Percentiles rank a stretch among this genome's conserved stretches.
phyloP scores from a whole-genome alignment of 1,139 yeast species.

The Spathaspora sp. region DNA sequence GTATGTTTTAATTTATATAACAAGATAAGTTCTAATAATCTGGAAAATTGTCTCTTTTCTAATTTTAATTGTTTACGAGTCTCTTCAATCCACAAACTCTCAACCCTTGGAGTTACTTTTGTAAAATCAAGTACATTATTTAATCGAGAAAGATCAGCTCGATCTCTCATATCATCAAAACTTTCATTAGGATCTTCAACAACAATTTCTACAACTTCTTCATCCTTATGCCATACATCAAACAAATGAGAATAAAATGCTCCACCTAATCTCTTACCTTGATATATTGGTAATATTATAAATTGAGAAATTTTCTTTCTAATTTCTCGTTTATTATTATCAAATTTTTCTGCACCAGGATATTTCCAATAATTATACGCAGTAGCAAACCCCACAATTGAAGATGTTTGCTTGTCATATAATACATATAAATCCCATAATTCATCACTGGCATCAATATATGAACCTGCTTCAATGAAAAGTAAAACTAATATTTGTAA shows the following conservation, averaged over 20 bases:
- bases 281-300: constrained; percentile 78
- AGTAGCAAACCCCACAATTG: constrained; percentile 77
- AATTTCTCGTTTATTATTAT: constrained; percentile 38
- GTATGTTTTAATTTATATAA: constrained; percentile 42
- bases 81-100: constrained; percentile 44
- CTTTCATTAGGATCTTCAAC: constrained; percentile 95
- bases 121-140: constrained; percentile 20
- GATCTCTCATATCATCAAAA: constrained; percentile 87
- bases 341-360: constrained; percentile 58
- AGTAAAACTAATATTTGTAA: constrained; percentile 77
- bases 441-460: constrained; percentile 71
- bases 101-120: constrained; percentile 24
- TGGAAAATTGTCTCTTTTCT: constrained; percentile 73
- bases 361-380: constrained; percentile 85
- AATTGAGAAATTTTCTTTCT: constrained; percentile 88
- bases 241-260: constrained; percentile 58
- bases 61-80: constrained; percentile 51
- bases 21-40: constrained; percentile 75
- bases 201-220: constrained; percentile 66
- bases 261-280: constrained; percentile 70
- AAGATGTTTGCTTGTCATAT: constrained; percentile 46
- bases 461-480: constrained; percentile 93
- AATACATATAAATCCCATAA: constrained; percentile 67
- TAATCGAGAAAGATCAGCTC: constrained; percentile 68
- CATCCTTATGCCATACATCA: constrained; percentile 54